A percentile compares a stretch with the other conserved stretches of the same genome.
Evolutionary conservation across 2,329 filamentous ascomycete genomes (phyloP).

Genomic region (Dothidotthia symphoricarpi): DNA sequence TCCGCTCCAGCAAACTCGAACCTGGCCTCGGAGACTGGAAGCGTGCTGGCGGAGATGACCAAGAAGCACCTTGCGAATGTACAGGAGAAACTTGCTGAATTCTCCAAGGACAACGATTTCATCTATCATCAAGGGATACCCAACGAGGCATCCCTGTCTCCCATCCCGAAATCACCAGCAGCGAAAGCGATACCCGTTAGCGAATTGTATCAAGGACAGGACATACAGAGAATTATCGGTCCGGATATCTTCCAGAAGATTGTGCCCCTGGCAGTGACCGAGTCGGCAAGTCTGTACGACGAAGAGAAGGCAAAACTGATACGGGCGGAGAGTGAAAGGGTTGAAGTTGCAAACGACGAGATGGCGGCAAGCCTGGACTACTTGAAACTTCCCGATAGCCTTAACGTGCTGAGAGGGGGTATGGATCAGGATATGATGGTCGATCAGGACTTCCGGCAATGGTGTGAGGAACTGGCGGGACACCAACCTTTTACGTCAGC

Average conservation of each 20-base stretch:
- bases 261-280: slow-evolving; percentile 91
- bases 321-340: slow-evolving; percentile 87
- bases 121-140: slow-evolving; percentile 96
- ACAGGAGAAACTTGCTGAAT: slow-evolving; percentile 73
- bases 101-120: slow-evolving; percentile 93
- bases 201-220: slow-evolving; percentile 93
- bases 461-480: slow-evolving; percentile 89
- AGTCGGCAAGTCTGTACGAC: slow-evolving; percentile 94
- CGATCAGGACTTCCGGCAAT: slow-evolving; percentile 86
- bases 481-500: slow-evolving; percentile 76
- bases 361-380: slow-evolving; percentile 96
- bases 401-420: slow-evolving; percentile 89
- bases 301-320: slow-evolving; percentile 97
- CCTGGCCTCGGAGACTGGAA: slow-evolving; percentile 73
- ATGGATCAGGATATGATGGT: slow-evolving; percentile 85
- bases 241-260: slow-evolving; percentile 97
- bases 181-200: slow-evolving; percentile 97
- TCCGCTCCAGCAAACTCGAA: slow-evolving; percentile 80
- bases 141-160: slow-evolving; percentile 74
- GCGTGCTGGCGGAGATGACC: slow-evolving; percentile 72
- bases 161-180: slow-evolving; percentile 86
- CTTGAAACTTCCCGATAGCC: slow-evolving; percentile 79
- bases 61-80: slow-evolving; percentile 79
- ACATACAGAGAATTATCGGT: slow-evolving; percentile 94
- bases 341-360: slow-evolving; percentile 89